phyloP scores from a whole-genome alignment of 345 rosid genomes.

The Syzygium jambos region DNA sequence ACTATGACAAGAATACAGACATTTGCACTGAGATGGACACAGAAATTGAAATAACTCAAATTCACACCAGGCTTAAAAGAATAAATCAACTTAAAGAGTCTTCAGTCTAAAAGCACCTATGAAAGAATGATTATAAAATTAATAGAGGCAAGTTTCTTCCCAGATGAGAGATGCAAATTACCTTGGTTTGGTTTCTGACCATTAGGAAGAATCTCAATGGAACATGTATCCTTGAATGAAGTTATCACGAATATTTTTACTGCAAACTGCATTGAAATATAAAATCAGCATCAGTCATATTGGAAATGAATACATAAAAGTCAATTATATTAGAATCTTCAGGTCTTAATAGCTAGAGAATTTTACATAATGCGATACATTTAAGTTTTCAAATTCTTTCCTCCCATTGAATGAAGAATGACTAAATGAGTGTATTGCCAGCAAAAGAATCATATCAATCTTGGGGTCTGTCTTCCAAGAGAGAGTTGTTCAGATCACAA shows the following conservation, averaged over 20 bases:
- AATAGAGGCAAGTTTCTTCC: background rate
- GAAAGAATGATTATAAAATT: background rate
- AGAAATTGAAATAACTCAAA: background rate
- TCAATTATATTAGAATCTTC: background rate
- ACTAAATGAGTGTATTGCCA: background rate
- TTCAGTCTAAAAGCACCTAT: background rate
- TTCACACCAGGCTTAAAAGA: background rate
- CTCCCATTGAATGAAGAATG: background rate
- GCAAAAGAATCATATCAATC: background rate
- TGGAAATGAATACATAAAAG: background rate
- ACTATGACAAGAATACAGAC: background rate
- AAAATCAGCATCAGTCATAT: background rate
- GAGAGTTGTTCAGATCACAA: background rate
- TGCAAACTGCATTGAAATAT: conserved; percentile 44
- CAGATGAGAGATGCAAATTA: conserved; percentile 7
- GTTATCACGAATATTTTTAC: conserved; percentile 69
- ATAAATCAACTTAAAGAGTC: background rate
- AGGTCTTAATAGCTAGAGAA: background rate
- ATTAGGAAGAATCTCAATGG: conserved; percentile 79
- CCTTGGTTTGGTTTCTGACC: conserved; percentile 58
- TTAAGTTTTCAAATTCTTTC: background rate
- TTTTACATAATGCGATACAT: background rate
- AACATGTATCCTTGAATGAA: conserved; percentile 84
- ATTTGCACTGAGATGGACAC: background rate
- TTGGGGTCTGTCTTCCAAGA: background rate